Percentiles rank a stretch among this genome's conserved stretches.
These are phyloP conservation scores for Sugiyamaella pinicola DNA, from an alignment of 1,139 yeast genomes.

Conservation along the genomic window DNA sequence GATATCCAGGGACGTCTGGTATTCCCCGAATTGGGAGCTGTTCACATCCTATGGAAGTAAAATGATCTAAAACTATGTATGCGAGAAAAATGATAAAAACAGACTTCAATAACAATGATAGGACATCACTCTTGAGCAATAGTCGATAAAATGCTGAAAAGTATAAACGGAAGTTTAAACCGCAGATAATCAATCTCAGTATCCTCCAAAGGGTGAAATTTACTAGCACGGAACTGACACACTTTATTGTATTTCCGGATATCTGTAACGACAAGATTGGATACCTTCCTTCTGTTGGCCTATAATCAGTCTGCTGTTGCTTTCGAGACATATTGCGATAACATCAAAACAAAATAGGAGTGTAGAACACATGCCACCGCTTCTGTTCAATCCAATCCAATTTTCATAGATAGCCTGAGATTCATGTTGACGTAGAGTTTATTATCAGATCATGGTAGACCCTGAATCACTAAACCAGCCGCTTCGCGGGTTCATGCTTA, in stretches of 20 bases:
- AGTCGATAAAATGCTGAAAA: neutral
- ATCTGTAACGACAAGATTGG: neutral
- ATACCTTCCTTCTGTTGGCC: no score
- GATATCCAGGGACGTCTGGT: conserved; percentile 51
- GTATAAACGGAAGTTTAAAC: neutral
- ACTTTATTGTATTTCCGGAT: neutral
- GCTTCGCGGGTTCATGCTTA: conserved; percentile 1
- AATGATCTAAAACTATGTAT: conserved; percentile 22
- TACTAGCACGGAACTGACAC: conserved; percentile 1
- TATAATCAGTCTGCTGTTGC: neutral
- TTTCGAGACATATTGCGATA: no score
- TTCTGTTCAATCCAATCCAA: neutral
- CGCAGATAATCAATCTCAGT: conserved; percentile 1
- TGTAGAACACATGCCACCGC: neutral
- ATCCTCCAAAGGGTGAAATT: conserved; percentile 13
- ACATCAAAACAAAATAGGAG: neutral
- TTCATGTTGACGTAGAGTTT: neutral
- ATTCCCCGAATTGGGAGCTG: conserved; percentile 43
- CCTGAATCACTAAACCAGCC: conserved; percentile 8
- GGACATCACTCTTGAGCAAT: neutral
- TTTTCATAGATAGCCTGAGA: neutral
- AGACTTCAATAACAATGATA: neutral
- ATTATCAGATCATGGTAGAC: conserved; percentile 14
- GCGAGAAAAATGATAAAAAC: neutral
- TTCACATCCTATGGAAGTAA: conserved; percentile 30